These are phyloP conservation scores for Psilocybe azurescens DNA, from an alignment of 768 basidiomycete genomes.

Conservation along the genomic window DNA sequence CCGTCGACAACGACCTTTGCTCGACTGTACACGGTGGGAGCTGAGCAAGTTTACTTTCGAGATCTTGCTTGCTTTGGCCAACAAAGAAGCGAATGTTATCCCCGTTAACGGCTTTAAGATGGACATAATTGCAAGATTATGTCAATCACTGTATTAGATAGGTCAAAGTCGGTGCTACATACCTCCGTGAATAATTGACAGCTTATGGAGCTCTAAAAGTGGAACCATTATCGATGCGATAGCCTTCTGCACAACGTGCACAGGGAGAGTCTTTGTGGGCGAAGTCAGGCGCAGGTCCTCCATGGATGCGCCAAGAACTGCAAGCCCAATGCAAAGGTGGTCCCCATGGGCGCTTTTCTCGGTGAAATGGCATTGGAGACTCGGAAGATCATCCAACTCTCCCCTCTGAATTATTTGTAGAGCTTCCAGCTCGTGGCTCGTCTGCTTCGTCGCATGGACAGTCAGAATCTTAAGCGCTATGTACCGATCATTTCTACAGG, in stretches of 20 bases:
- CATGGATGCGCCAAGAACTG: not conserved
- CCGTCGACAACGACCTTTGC: slow-evolving; percentile 5
- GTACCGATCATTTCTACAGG: not conserved
- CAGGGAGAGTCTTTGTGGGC: slow-evolving; percentile 14
- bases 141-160: not conserved
- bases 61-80: not conserved
- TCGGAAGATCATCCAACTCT: not conserved
- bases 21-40: slow-evolving; percentile 14
- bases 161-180: not conserved
- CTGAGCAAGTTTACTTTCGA: slow-evolving; percentile 1
- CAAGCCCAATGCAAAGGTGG: slow-evolving; percentile 19
- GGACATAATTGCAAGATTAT: not conserved
- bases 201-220: not conserved
- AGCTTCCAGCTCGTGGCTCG: not conserved
- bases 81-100: slow-evolving; percentile 9
- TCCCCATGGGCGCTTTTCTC: slow-evolving; percentile 17
- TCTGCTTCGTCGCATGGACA: slow-evolving; percentile 7
- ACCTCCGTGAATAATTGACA: slow-evolving; percentile 11
- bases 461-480: slow-evolving; percentile 17
- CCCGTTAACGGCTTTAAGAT: slow-evolving; percentile 1
- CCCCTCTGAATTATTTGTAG: not conserved
- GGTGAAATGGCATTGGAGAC: slow-evolving; percentile 13
- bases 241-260: slow-evolving; percentile 18
- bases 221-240: slow-evolving; percentile 7
- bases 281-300: slow-evolving; percentile 13